Evolutionary conservation across 345 rosid species (phyloP), one percentile per base, ranked within the genome.

Genomic region (Gossypium longicalyx): DNA sequence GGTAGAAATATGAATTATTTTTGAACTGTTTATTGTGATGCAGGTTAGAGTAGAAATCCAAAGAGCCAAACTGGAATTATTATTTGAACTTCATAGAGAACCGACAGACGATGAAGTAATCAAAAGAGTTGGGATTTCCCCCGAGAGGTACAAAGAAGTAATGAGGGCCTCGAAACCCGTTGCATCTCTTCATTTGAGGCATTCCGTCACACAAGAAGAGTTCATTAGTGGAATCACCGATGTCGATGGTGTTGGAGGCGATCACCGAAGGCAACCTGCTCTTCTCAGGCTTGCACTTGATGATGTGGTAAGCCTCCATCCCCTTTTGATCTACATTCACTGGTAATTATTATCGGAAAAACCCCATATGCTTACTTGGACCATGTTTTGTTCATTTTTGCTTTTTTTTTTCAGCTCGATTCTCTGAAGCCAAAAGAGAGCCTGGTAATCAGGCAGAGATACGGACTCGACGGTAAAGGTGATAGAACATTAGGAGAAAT

Each of bases 201-300:
- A 93, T 73, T 43, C 75, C 2, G 82, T 82, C 72, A 95, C 99
- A 1, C 97, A 91, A 80, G 98, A 93, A 86, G 99, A 95, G 76
- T 84, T 90, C 80, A 91, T 95, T 43, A 81, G 82, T 1, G 91
- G 89, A 19, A 83, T 95, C 75, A 83, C 91, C 19, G 99, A 91
- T 77, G 82, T 80, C 23, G 90, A 90, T 66, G 90, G 92, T 34
- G 88, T 89, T 34, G 93, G 92, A 78, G 83, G 86, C 66, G 93
- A 90, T 82, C 85, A 70, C 62, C 77, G 77, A 57, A 89, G 88
- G 86, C 93, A 89, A 69, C 88, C 89, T 12, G 94, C 98, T 79
- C 87, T 91, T 83, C 92, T 93, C 67, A 88, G 99, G 89, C 98
- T 93, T 20, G 99, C 99, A 6, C 91, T 95, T 60, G 99, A 95